A percentile compares a stretch with the other conserved stretches of the same genome.
Evolutionary conservation across 306 rosid genomes (phyloP).

Genomic region (Fragaria nilgerrensis): DNA sequence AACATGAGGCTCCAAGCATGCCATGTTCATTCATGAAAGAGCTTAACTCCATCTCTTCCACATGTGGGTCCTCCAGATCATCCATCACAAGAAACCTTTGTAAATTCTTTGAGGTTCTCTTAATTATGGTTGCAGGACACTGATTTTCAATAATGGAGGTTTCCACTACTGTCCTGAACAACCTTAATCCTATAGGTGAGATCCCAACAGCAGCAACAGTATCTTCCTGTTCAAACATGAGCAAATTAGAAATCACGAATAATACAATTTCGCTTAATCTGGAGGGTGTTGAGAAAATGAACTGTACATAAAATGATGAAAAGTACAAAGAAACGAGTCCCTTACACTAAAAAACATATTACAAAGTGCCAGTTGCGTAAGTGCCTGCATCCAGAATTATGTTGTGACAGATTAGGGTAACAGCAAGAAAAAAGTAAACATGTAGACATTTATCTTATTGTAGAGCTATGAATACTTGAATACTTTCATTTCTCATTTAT

Average conservation of each 20-base stretch:
- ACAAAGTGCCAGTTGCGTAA: no score
- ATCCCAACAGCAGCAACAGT: neutral
- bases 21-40: neutral
- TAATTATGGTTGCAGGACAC: neutral
- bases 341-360: neutral
- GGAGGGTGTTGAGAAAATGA: neutral
- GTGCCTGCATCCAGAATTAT: no score
- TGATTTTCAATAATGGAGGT: neutral
- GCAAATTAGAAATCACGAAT: neutral
- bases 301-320: neutral
- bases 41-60: neutral
- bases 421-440: no score
- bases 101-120: neutral
- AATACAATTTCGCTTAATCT: no score
- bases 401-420: no score
- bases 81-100: neutral
- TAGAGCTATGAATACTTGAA: no score
- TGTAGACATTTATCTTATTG: no score
- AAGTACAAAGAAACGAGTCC: neutral
- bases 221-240: neutral
- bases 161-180: neutral
- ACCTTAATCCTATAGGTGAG: neutral
- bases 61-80: neutral
- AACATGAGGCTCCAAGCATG: neutral
- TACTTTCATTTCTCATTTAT: no score